Conservation (phyloP, 352 stramenopile genomes). For the Pythium pectinolyticum region DNA sequence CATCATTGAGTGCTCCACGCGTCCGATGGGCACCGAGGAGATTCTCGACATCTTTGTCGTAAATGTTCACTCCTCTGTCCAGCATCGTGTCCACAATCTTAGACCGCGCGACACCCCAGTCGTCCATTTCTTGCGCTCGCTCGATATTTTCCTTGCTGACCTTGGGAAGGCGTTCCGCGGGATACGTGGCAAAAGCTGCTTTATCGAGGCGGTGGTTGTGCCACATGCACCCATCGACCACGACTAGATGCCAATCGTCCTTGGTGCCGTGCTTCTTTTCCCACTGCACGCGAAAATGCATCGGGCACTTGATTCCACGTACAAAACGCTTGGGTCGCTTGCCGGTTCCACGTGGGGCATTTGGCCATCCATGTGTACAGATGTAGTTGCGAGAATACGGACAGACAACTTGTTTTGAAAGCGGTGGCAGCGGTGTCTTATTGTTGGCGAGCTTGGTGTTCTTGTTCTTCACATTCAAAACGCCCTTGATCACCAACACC, state of each 20-base stretch:
- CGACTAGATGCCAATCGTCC: too few relatives aligned
- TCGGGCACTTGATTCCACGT: not conserved
- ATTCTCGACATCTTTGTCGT: not conserved
- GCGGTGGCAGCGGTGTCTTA: not conserved
- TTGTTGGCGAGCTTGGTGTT: not conserved
- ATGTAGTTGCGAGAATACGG: not conserved
- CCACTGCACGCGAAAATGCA: not conserved
- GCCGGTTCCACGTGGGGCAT: not conserved
- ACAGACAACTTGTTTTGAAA: not conserved
- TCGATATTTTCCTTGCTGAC: not conserved
- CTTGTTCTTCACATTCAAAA: not conserved
- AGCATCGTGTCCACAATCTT: not conserved
- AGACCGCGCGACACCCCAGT: not conserved
- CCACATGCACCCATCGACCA: not conserved
- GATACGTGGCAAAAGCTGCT: not conserved
- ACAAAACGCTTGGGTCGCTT: not conserved
- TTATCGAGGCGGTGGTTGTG: not conserved
- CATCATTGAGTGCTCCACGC: not conserved
- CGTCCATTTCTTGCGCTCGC: not conserved
- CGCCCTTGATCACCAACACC: not conserved
- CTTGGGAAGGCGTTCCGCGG: too few relatives aligned
- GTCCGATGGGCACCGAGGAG: not conserved
- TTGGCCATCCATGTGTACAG: not conserved
- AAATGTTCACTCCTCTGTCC: not conserved
- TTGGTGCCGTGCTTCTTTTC: not conserved